Base-by-base conservation (phyloP, 2,329 filamentous ascomycete species). In the Neospermospora avenae region DNA sequence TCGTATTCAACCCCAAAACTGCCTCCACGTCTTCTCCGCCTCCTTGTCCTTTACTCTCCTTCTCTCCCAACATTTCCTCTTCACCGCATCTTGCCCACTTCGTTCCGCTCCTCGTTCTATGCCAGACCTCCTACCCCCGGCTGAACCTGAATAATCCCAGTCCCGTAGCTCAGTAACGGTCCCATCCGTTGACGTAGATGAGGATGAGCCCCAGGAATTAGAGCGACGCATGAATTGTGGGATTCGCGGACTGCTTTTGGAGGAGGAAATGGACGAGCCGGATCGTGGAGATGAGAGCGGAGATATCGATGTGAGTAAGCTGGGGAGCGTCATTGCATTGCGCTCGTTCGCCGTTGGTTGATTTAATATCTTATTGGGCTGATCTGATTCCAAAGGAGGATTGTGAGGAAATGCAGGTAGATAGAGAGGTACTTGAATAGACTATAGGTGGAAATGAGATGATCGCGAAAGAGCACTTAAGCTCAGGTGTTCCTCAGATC, bases 261-360 rank as follows among this genome's bases (percentile, higher is more conserved):
- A 31, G 6, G 28, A 24, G 20, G 24, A 53, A 37, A 18, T 45
- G 49, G 34, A 34, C 37, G 42, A 11, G 18, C 16, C 34, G 42
- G 53, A 25, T 51, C 24, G 25, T 31, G 34, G 57, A 51, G 24
- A 45, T 44, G 48, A 63, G 39, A 8, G 39, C 18, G 7, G 39
- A 42, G 39, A 42, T 49, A 31, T 54, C 35, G 42, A 44, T 31
- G 42, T 66, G 63, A 66, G 55, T 65, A 66, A 66, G 61, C 64
- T 48, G 28, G 51, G n/a, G 44, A 61, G 49, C n/a, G 25, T 49
- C 34, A 56, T 57, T 48, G n/a, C 18, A 41, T 41, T 39, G n/a
- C 39, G 5, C 6, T 41, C 4, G n/a, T 20, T 18, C 16, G 7
- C 39, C n/a, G n/a, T 18, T n/a, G n/a, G n/a, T n/a, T n/a, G n/a